A percentile compares a stretch with the other conserved stretches of the same genome.
Conservation (phyloP, 2,329 filamentous ascomycete species). For the Penicillium sp. region DNA sequence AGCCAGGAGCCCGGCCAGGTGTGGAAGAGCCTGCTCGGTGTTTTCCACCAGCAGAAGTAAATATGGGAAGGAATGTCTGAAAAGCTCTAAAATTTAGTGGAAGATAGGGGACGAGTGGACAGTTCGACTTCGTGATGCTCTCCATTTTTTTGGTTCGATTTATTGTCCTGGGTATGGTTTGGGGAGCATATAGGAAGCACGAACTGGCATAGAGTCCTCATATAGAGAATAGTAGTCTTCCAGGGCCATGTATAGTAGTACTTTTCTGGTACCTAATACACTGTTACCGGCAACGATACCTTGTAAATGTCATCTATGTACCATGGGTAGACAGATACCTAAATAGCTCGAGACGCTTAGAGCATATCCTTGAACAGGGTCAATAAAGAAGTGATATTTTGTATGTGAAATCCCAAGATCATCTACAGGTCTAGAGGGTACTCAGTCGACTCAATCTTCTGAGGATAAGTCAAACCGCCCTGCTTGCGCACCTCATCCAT, state of each 20-base stretch:
- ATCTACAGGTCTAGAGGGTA: conserved; percentile 46
- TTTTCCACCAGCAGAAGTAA: conserved; percentile 65
- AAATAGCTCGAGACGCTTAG: too few species aligned
- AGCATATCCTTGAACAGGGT: background rate
- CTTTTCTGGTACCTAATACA: conserved; percentile 19
- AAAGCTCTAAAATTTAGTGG: conserved; percentile 50
- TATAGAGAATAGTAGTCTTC: conserved; percentile 21
- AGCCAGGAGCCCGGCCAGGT: conserved; percentile 93
- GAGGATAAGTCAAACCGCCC: conserved; percentile 58
- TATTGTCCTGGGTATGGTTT: conserved; percentile 12
- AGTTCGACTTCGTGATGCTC: conserved; percentile 11
- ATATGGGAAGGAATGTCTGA: background rate
- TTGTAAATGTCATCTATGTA: background rate
- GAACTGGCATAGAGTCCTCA: conserved; percentile 17
- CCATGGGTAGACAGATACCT: too few species aligned
- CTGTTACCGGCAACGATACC: conserved; percentile 5
- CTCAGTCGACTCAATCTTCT: conserved; percentile 59
- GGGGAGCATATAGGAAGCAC: conserved; percentile 10
- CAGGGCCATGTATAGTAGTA: conserved; percentile 33
- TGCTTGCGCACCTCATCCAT: conserved; percentile 66
- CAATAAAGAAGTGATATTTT: background rate
- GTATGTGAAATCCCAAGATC: background rate
- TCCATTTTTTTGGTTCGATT: conserved; percentile 13
- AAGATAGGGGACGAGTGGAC: conserved; percentile 6
- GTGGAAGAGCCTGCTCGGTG: conserved; percentile 84